Evolutionary conservation across 805 yeast species (phyloP).

Genomic region (Ogataea haglerorum): DNA sequence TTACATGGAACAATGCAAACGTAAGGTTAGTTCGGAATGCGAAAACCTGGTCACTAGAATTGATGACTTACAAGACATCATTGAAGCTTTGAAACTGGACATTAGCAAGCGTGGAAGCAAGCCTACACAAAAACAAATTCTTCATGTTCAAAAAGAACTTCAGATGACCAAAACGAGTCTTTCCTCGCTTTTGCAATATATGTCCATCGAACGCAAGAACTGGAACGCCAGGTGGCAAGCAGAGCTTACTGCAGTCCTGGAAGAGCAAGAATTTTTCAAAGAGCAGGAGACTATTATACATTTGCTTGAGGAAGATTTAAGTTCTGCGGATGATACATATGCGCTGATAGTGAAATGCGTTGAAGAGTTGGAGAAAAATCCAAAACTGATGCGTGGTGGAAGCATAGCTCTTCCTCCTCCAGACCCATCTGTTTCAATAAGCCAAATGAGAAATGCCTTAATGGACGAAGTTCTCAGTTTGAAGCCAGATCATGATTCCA

Average conservation of each 20-base stretch:
- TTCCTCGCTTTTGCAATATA: constrained; percentile 53
- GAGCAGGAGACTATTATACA: constrained; percentile 81
- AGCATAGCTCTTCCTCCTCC: constrained; percentile 37
- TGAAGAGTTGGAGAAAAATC: constrained; percentile 67
- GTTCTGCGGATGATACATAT: constrained; percentile 77
- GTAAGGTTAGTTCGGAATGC: constrained; percentile 69
- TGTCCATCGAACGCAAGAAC: constrained; percentile 66
- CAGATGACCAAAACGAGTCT: constrained; percentile 52
- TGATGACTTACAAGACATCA: constrained; percentile 87
- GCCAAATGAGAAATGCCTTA: constrained; percentile 69
- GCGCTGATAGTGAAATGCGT: constrained; percentile 77
- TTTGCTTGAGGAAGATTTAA: constrained; percentile 78
- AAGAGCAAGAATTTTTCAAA: constrained; percentile 89
- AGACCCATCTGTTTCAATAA: constrained; percentile 59
- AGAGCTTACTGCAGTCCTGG: constrained; percentile 84
- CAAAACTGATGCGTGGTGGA: constrained; percentile 33
- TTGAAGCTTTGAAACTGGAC: constrained; percentile 85
- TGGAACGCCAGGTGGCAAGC: constrained; percentile 94
- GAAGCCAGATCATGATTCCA: constrained; percentile 76
- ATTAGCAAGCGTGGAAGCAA: constrained; percentile 89
- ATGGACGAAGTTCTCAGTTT: constrained; percentile 74
- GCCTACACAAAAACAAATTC: constrained; percentile 71
- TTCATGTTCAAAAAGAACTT: constrained; percentile 62
- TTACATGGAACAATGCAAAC: constrained; percentile 76
- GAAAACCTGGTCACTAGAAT: constrained; percentile 72